Evolutionary conservation across 2,329 filamentous ascomycete species (phyloP).

Genomic region (Nemania sp.): DNA sequence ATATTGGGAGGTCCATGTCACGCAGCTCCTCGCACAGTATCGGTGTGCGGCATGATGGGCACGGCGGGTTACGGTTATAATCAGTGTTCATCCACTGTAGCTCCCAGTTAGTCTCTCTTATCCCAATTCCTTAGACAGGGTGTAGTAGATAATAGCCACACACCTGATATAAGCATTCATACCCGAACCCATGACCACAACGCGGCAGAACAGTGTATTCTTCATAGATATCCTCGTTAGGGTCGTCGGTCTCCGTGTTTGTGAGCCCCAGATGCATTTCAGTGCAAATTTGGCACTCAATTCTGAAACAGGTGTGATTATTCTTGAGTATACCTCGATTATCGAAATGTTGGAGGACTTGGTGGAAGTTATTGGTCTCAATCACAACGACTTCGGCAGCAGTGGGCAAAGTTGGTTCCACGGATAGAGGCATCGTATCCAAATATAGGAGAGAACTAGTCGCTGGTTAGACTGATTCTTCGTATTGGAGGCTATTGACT

Average conservation of each 20-base stretch:
- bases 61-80: neutral
- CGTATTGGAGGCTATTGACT: neutral
- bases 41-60: conserved; percentile 2
- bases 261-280: conserved; percentile 7
- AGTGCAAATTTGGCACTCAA: conserved; percentile 23
- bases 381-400: neutral
- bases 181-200: conserved; percentile 24
- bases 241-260: neutral
- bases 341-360: conserved; percentile 17
- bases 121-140: neutral
- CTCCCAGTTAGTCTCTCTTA: neutral
- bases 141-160: neutral
- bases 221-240: neutral
- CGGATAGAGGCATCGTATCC: neutral
- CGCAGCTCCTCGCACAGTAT: neutral
- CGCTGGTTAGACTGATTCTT: neutral
- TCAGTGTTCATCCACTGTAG: neutral
- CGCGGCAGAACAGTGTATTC: conserved; percentile 12
- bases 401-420: neutral
- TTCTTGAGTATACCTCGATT: neutral
- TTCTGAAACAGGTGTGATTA: neutral
- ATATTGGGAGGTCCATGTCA: neutral
- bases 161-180: neutral
- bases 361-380: conserved; percentile 25
- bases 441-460: neutral